Conservation (phyloP, 495 filamentous ascomycete species). For the Immersiella caudata region DNA sequence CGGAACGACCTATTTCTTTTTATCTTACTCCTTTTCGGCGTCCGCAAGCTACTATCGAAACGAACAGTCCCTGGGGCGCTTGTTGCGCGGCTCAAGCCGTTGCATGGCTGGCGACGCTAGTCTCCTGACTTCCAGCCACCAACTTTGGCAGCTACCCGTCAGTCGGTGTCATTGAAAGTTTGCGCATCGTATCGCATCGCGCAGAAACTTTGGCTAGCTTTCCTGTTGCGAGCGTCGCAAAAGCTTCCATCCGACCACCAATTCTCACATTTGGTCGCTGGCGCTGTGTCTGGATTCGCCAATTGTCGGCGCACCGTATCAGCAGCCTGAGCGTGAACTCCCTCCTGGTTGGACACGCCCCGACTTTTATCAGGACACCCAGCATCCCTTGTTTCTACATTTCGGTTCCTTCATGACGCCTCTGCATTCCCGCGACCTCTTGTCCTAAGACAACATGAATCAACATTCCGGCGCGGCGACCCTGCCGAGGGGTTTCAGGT, state of each 20-base stretch:
- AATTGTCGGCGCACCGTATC: background rate
- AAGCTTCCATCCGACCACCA: background rate
- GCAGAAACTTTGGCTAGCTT: background rate
- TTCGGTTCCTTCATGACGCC: constrained; percentile 33
- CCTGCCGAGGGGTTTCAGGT: constrained; percentile 46
- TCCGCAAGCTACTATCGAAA: background rate
- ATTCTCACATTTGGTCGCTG: background rate
- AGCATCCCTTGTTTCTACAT: constrained; percentile 16
- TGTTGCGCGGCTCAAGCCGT: background rate
- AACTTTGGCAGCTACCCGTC: constrained; percentile 23
- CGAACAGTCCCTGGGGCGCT: background rate
- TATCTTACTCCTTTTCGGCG: background rate
- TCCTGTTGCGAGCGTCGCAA: background rate
- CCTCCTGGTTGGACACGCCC: constrained; percentile 13
- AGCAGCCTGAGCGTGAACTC: background rate
- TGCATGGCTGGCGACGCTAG: constrained; percentile 12
- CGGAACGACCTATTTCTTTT: constrained; percentile 10
- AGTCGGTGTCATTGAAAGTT: background rate
- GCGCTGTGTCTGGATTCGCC: constrained; percentile 6
- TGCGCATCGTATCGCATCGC: background rate
- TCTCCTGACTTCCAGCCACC: constrained; percentile 24
- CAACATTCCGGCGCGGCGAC: constrained; percentile 47
- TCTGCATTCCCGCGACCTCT: constrained; percentile 26
- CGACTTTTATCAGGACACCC: constrained; percentile 20
- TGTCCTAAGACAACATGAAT: constrained; percentile 41